Evolutionary conservation across 805 yeast genomes (phyloP), one percentile per base, ranked within the genome.

Genomic region (Candida chauliodis): DNA sequence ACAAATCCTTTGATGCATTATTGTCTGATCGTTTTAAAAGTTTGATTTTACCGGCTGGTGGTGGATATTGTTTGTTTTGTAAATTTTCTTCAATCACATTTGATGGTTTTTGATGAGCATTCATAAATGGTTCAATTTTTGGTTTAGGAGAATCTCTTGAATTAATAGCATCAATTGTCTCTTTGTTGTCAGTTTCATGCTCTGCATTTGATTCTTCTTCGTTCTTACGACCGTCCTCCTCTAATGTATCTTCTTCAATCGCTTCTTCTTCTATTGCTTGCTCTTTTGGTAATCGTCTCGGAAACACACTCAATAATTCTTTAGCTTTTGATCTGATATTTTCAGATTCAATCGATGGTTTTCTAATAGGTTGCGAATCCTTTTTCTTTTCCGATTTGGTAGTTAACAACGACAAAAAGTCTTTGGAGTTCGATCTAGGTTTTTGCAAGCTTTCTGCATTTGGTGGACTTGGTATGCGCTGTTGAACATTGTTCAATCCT

Each of bases 401-500:
- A 25, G 63, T 69, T 48, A 74, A 58, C 14, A 73, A 55, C 2
- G 72, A 66, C 37, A 73, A 58, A 10, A 74, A 49, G 36, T 71
- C 75, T 43, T 61, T 64, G 2, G 73, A 63, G 37, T 66, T 63
- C 3, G 61, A 26, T 7, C 69, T 56, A 9, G 74, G 59, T 33
- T 66, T 61, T 20, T 59, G 59, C 9, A 68, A 58, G 20, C 67
- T 56, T 23, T 73, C 74, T 9, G 70, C 66, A 20, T 50, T 46
- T 5, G 73, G 63, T 28, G 33, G 31, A 30, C 41, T 35, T 23
- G 17, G 38, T 6, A 5, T 21, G 10, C 10, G 24, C 10, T 21
- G 24, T 10, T 21, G 24, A 8, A 10, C 10, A 8, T 21, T 7
- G 10, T 21, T 7, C 9, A 21, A 8, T 21, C 24, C 24, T 30